Evolutionary conservation across 129 eudicot genomes (phyloP).

Genomic region (Flaveria sonorensis): DNA sequence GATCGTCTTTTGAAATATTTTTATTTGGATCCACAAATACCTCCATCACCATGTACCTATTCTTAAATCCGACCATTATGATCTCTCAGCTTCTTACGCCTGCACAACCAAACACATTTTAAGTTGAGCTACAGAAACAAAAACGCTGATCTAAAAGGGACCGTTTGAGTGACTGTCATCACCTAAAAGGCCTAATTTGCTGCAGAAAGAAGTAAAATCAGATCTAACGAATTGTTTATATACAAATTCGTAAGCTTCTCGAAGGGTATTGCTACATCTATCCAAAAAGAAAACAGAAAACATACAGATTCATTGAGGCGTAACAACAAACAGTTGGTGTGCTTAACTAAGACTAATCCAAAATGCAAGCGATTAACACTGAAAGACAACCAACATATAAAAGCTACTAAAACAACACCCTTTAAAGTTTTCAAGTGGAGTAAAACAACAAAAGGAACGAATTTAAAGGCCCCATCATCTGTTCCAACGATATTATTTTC

Average conservation of each 20-base stretch:
- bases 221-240: background rate
- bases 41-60: conserved; percentile 93
- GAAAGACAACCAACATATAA: background rate
- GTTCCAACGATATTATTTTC: too few relatives aligned
- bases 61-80: conserved; percentile 83
- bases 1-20: conserved; percentile 60
- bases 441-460: too few relatives aligned
- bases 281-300: background rate
- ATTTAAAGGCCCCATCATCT: too few relatives aligned
- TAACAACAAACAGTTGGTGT: conserved; percentile 3
- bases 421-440: too few relatives aligned
- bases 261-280: background rate
- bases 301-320: background rate
- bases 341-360: background rate
- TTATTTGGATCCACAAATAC: conserved; percentile 84
- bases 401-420: too few relatives aligned
- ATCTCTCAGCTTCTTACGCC: conserved; percentile 14
- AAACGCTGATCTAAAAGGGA: background rate
- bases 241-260: background rate
- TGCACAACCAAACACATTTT: conserved; percentile 17
- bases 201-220: background rate
- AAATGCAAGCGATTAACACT: background rate
- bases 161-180: background rate
- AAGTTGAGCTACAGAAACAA: background rate
- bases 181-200: background rate